Conservation (phyloP, 345 rosid species). For the Pugionium cornutum region DNA sequence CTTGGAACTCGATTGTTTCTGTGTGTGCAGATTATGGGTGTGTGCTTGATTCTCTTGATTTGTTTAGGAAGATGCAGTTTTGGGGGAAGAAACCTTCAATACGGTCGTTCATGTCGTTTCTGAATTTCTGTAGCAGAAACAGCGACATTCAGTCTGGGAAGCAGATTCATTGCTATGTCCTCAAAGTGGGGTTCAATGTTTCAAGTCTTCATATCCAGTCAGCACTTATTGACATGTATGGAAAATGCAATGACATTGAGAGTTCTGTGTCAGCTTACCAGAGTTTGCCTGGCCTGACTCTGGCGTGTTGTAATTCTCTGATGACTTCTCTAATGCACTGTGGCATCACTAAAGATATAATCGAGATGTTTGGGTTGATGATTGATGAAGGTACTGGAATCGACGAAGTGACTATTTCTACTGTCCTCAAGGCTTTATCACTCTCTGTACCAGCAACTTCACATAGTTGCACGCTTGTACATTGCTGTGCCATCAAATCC, state of each 20-base stretch:
- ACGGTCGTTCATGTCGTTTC: slow-evolving; percentile 58
- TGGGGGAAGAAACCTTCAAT: slow-evolving; percentile 69
- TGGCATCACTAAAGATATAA: slow-evolving; percentile 55
- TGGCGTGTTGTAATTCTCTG: slow-evolving; percentile 68
- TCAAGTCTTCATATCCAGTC: slow-evolving; percentile 59
- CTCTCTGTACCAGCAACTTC: slow-evolving; percentile 45
- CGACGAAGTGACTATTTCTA: slow-evolving; percentile 66
- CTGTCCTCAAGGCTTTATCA: slow-evolving; percentile 63
- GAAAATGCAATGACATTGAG: slow-evolving; percentile 69
- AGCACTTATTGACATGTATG: slow-evolving; percentile 69
- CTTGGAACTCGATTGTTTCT: slow-evolving; percentile 81
- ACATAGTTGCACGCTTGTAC: slow-evolving; percentile 50
- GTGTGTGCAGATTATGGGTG: slow-evolving; percentile 42
- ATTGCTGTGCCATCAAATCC: slow-evolving; percentile 58
- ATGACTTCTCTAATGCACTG: slow-evolving; percentile 66
- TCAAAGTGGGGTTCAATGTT: slow-evolving; percentile 56
- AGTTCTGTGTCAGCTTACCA: slow-evolving; percentile 51
- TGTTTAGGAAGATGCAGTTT: slow-evolving; percentile 66
- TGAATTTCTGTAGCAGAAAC: slow-evolving; percentile 57
- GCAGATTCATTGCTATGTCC: slow-evolving; percentile 66
- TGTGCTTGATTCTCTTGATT: slow-evolving; percentile 51
- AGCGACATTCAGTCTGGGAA: slow-evolving; percentile 52
- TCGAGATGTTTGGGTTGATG: slow-evolving; percentile 77
- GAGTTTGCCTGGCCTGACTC: slow-evolving; percentile 41
- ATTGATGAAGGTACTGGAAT: slow-evolving; percentile 67